phyloP scores from a whole-genome alignment of 495 filamentous ascomycete genomes.

The Penicillium canescens region DNA sequence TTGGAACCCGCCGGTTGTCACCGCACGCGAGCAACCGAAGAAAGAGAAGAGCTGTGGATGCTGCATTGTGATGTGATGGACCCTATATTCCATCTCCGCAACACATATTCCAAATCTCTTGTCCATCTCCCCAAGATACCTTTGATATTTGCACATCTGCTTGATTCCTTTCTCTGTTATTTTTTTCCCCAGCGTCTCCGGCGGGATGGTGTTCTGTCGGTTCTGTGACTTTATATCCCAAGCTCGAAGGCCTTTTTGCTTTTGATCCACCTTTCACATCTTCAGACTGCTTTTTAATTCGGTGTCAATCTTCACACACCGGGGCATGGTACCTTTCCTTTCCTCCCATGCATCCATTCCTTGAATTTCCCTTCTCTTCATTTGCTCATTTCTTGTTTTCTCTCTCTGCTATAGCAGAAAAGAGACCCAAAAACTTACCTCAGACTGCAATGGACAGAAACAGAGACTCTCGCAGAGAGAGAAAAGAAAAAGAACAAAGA shows the following conservation, averaged over 20 bases:
- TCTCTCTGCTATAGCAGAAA: neutral
- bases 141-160: conserved; percentile 14
- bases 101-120: neutral
- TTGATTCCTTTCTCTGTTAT: conserved; percentile 21
- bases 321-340: conserved; percentile 14
- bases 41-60: conserved; percentile 52
- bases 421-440: neutral
- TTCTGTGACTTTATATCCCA: conserved; percentile 20
- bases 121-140: conserved; percentile 4
- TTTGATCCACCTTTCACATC: conserved; percentile 22
- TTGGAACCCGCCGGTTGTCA: conserved; percentile 41
- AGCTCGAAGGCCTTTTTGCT: conserved; percentile 13
- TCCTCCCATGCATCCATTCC: conserved; percentile 17
- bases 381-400: conserved; percentile 7
- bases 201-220: conserved; percentile 41
- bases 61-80: conserved; percentile 53
- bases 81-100: neutral
- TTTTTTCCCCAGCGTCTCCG: conserved; percentile 30
- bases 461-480: too few relatives aligned
- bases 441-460: conserved; percentile 1
- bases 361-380: conserved; percentile 19
- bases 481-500: too few relatives aligned
- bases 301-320: conserved; percentile 9
- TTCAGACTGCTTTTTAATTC: conserved; percentile 19
- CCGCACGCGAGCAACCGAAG: conserved; percentile 35